A percentile compares a stretch with the other conserved stretches of the same genome.
phyloP scores from a whole-genome alignment of 129 eudicot species.

The Flaveria sonorensis region DNA sequence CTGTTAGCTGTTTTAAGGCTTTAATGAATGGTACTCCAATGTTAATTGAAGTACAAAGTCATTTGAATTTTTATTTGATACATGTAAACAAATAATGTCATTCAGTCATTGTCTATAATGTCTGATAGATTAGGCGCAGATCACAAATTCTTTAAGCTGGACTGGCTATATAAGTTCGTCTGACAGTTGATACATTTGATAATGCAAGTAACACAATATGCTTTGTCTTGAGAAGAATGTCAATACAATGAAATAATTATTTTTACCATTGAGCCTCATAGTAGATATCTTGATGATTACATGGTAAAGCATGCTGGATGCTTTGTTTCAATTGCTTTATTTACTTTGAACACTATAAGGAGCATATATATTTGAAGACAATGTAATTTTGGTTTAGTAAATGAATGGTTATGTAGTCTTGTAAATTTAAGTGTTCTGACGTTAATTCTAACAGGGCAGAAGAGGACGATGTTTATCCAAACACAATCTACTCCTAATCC shows the following conservation, averaged over 20 bases:
- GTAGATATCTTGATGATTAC: not conserved
- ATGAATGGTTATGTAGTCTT: not conserved
- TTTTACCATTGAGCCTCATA: not conserved
- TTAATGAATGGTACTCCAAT: not conserved
- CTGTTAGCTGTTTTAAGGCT: not conserved
- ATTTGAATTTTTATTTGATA: not conserved
- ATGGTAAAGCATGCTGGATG: constrained; percentile 14
- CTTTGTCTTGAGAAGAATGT: constrained; percentile 8
- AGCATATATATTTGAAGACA: not conserved
- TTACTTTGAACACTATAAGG: not conserved
- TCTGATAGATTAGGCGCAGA: not conserved
- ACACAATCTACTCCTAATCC: constrained; percentile 97
- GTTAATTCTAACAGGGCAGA: constrained; percentile 64
- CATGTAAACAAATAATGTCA: not conserved
- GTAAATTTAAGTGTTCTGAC: constrained; percentile 22
- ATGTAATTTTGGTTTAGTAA: not conserved
- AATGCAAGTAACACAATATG: not conserved
- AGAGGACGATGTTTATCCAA: constrained; percentile 94
- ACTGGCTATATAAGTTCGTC: not conserved
- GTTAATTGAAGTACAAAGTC: not conserved
- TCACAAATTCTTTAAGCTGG: not conserved
- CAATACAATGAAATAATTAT: not conserved
- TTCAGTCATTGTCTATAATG: not conserved
- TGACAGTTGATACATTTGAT: not conserved
- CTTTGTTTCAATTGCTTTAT: not conserved